Evolutionary conservation across 345 rosid genomes (phyloP).

Genomic region (Eucalyptus paniculata): DNA sequence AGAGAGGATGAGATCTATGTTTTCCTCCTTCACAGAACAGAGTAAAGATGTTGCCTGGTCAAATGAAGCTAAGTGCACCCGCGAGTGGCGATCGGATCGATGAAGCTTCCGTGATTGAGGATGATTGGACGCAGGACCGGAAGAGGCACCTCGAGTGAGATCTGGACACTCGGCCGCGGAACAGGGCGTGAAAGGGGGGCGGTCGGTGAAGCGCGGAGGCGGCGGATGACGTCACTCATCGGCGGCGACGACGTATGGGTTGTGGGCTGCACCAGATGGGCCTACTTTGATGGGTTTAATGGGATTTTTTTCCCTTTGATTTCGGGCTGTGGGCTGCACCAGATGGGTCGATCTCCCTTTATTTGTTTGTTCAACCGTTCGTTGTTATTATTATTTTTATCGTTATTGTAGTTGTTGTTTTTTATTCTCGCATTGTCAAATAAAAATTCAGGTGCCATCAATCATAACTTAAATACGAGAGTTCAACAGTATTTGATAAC

Average conservation of each 20-base stretch:
- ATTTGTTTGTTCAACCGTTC: neutral
- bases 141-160: neutral
- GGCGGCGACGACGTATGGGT: neutral
- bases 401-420: neutral
- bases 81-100: neutral
- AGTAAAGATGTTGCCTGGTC: neutral
- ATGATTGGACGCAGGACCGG: neutral
- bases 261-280: neutral
- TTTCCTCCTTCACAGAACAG: neutral
- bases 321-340: neutral
- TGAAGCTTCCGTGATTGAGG: neutral
- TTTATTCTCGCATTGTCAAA: neutral
- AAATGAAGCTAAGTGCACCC: neutral
- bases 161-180: neutral
- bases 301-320: neutral
- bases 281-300: neutral
- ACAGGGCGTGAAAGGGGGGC: neutral
- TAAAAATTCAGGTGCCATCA: neutral
- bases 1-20: neutral
- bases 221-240: neutral
- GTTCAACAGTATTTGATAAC: neutral
- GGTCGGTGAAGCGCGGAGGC: neutral
- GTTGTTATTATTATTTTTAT: neutral
- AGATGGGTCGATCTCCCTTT: rapidly evolving
- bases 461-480: neutral